Evolutionary conservation across 1,284 basidiomycete genomes (phyloP), one percentile per base, ranked within the genome.

Genomic region (Moesziomyces sp.): DNA sequence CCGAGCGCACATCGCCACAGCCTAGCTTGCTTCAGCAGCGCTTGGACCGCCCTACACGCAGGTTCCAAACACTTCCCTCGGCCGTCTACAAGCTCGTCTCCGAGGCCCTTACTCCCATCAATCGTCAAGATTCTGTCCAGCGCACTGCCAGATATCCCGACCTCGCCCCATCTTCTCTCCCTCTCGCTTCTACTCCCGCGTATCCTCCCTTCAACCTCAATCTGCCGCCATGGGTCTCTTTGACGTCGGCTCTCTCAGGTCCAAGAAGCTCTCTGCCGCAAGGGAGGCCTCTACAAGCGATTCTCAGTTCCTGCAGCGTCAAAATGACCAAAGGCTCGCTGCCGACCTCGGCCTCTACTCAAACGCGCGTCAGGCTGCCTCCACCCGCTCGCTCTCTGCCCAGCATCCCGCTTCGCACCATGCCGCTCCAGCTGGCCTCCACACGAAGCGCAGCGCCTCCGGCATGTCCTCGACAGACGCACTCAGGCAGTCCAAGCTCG

Each of bases 401-500:
- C 55, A 38, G 34, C 63, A 73, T 9, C 50, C 58, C 0, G 24
- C 28, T 2, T 38, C 46, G 18, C 60, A 13, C 14, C 30, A 26
- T 13, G 16, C 28, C 21, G 38, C 50, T 34, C 34, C 46, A 14
- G 26, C 44, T 8, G 24, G 24, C 5, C 47, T 65, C 4, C 54
- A 61, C 1, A 11, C 61, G 5, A 52, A 74, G 26, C 60, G 65
- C 30, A 74, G 66, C 49, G 60, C 47, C 34, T 73, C 70, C 3
- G 60, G 57, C 38, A 42, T 59, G 30, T 53, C 52, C 10, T 28
- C 53, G 5, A 58, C 52, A 24, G 56, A 64, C 21, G 44, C 58
- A 24, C 52, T 58, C 13, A 67, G 68, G 44, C 63, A 71, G 47
- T 52, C 58, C 55, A 78, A 78, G 60, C 66, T 78, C 43, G 76